Evolutionary conservation across 2,329 filamentous ascomycete genomes (phyloP), one percentile per base, ranked within the genome.

Genomic region (Gyromitra esculenta): DNA sequence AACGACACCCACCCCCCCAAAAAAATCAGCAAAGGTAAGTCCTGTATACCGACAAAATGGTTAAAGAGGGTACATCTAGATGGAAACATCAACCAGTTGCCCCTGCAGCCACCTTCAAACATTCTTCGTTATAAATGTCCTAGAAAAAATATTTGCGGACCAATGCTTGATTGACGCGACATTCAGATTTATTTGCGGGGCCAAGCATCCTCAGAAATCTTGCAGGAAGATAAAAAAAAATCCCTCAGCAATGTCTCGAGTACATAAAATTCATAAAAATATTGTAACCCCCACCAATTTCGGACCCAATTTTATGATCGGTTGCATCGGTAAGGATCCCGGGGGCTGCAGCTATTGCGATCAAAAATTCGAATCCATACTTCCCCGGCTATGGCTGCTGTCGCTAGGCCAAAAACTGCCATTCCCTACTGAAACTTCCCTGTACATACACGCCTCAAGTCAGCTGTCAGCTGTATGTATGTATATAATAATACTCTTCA

Each of bases 161-260:
- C 76, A 78, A 77, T 78, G 74, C 74, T 78, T 78, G 73, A 59
- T 66, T 78, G 76, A 78, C 76, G 76, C 76, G 76, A 78, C 69
- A 77, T 75, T 64, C 52, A 21, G 62, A 45, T 76, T 76, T 72
- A 76, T 68, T 78, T 73, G 18, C 56, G 56, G 75, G 52, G 67
- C 25, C 62, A 66, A 43, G 54, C 62, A 73, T 57, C 63, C 54
- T 60, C 62, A 73, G 64, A 37, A 77, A 57, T 68, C 74, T 74
- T 74, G 69, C 74, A 76, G 69, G 56, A 64, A 50, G 64, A 60
- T 50, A 57, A 77, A 74, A 74, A 69, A 78, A 76, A 77, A 70
- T 78, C 73, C 73, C 76, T 78, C 76, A 76, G 57, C 11, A 69
- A 54, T 77, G 52, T 74, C 74, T 78, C 74, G 76, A 77, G 68